These are phyloP conservation scores for Prinsepia uniflora DNA, from an alignment of 306 rosid genomes.

Conservation along the genomic window DNA sequence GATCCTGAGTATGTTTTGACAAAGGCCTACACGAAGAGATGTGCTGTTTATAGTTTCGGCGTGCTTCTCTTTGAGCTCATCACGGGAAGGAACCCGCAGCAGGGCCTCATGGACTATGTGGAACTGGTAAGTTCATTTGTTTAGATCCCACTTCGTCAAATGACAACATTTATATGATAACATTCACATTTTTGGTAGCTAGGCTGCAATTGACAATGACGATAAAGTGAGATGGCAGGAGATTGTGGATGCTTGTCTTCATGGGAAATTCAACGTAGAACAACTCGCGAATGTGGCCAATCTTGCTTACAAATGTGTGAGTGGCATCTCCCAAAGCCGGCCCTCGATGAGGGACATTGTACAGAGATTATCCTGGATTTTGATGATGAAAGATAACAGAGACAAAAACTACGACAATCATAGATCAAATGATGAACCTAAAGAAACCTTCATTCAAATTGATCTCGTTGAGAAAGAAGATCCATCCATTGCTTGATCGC, in stretches of 20 bases:
- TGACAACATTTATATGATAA: neutral
- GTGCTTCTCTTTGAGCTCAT: slow-evolving; percentile 46
- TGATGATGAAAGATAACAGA: neutral
- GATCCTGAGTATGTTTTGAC: slow-evolving; percentile 14
- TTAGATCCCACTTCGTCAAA: neutral
- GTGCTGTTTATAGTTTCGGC: slow-evolving; percentile 57
- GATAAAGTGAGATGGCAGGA: slow-evolving; percentile 11
- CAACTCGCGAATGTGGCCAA: slow-evolving; percentile 12
- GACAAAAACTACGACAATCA: neutral
- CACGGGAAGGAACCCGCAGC: slow-evolving; percentile 19
- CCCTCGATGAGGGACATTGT: slow-evolving; percentile 15
- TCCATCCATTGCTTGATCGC: neutral
- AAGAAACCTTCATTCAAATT: slow-evolving; percentile 14
- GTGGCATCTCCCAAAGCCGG: neutral
- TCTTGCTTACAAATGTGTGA: slow-evolving; percentile 11
- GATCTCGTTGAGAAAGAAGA: neutral
- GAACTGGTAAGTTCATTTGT: slow-evolving; percentile 7
- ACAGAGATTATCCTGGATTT: slow-evolving; percentile 3
- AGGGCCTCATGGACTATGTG: slow-evolving; percentile 20
- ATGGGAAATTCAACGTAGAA: slow-evolving; percentile 1
- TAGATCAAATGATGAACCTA: neutral
- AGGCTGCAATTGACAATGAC: slow-evolving; percentile 11
- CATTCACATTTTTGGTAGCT: neutral
- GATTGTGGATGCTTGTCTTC: slow-evolving; percentile 7
- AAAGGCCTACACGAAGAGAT: slow-evolving; percentile 39